These are phyloP conservation scores for Rhizopogon roseolus DNA, from an alignment of 768 basidiomycete species.

Conservation along the genomic window DNA sequence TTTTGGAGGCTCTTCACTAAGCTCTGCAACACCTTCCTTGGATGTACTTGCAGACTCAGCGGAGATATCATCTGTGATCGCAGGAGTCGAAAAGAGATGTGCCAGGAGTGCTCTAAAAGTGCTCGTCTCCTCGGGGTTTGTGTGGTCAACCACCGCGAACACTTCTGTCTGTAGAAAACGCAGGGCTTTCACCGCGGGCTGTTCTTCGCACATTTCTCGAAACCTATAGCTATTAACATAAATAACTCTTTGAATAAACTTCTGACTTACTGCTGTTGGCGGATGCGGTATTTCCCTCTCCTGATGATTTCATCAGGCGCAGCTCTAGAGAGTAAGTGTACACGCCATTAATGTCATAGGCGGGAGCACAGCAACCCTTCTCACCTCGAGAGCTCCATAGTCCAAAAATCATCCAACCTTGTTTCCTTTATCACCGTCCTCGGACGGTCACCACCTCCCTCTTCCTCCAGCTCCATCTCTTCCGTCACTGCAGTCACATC, in stretches of 20 bases:
- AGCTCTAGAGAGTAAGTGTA: conserved; percentile 37
- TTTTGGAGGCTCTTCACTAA: conserved; percentile 28
- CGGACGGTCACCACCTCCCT: neutral
- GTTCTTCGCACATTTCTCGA: conserved; percentile 75
- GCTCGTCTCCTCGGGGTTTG: conserved; percentile 53
- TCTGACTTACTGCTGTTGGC: conserved; percentile 63
- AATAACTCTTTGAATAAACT: neutral
- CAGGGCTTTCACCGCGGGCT: conserved; percentile 54
- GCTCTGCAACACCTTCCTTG: neutral
- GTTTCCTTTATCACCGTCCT: conserved; percentile 27
- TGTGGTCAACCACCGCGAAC: conserved; percentile 66
- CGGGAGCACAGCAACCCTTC: conserved; percentile 7
- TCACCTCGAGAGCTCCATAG: conserved; percentile 63
- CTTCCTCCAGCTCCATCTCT: conserved; percentile 22
- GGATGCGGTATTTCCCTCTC: conserved; percentile 56
- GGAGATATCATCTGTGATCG: neutral
- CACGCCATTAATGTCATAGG: neutral
- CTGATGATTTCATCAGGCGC: conserved; percentile 59
- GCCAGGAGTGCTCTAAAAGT: conserved; percentile 63
- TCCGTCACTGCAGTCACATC: conserved; percentile 14
- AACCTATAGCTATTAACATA: conserved; percentile 43
- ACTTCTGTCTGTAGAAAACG: conserved; percentile 69
- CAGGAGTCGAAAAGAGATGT: conserved; percentile 47
- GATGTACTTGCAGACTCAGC: neutral
- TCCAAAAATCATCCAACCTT: conserved; percentile 77